Percentiles rank a stretch among this genome's conserved stretches.
Conservation (phyloP, 179 eudicot species). For the Vitellaria paradoxa region DNA sequence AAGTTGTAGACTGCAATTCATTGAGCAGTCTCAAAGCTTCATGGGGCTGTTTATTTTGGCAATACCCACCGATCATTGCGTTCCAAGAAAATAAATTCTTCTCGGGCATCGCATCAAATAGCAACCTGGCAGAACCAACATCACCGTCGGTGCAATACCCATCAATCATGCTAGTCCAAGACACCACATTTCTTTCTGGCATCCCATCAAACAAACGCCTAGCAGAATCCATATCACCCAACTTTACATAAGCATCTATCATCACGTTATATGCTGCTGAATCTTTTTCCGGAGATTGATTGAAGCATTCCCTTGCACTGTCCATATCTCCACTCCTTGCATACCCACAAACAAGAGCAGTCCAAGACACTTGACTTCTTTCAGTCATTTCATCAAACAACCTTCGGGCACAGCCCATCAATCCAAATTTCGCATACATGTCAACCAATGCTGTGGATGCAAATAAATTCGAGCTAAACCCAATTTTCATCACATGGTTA, state of each 20-base stretch:
- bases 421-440: constrained; percentile 62
- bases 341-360: constrained; percentile 60
- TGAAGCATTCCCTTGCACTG: constrained; percentile 40
- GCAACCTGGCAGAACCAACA: constrained; percentile 41
- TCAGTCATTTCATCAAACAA: constrained; percentile 69
- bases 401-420: constrained; percentile 48
- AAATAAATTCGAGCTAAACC: constrained; percentile 50
- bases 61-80: constrained; percentile 71
- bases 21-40: constrained; percentile 59
- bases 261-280: constrained; percentile 53
- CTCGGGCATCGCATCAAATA: constrained; percentile 67
- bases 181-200: constrained; percentile 61
- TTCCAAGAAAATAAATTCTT: constrained; percentile 75
- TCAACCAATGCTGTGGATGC: constrained; percentile 58
- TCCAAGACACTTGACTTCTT: constrained; percentile 82
- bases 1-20: constrained; percentile 36
- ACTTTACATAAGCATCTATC: constrained; percentile 68
- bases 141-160: constrained; percentile 61
- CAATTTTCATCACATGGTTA: constrained; percentile 45
- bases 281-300: constrained; percentile 57
- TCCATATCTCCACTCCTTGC: constrained; percentile 51
- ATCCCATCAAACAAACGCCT: constrained; percentile 44
- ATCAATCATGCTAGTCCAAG: constrained; percentile 77
- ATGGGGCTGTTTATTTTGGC: constrained; percentile 49
- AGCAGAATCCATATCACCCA: constrained; percentile 57